phyloP scores from a whole-genome alignment of 2,329 filamentous ascomycete species.

The Rutstroemia sp. region DNA sequence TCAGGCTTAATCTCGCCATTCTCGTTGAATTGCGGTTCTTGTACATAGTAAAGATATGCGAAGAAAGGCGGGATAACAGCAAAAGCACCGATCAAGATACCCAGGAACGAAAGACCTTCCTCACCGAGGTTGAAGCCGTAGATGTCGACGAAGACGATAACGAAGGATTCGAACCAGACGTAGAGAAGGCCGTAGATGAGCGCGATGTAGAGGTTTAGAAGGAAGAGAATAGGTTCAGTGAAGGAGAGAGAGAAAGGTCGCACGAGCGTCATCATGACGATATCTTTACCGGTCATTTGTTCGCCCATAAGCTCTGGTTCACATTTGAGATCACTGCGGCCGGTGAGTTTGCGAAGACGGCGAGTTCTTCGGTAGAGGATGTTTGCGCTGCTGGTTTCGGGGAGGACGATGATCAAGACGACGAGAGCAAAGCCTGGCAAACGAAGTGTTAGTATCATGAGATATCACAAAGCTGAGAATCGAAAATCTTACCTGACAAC shows the following conservation, averaged over 20 bases:
- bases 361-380: constrained; percentile 53
- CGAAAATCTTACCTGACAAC: constrained; percentile 36
- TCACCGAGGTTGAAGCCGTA: constrained; percentile 53
- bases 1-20: constrained; percentile 45
- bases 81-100: constrained; percentile 43
- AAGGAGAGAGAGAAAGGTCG: constrained; percentile 51
- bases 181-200: constrained; percentile 56
- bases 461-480: no score
- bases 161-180: constrained; percentile 57
- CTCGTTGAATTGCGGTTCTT: constrained; percentile 40
- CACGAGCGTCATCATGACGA: constrained; percentile 48
- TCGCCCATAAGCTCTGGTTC: constrained; percentile 55
- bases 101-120: constrained; percentile 52
- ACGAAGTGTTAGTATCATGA: neutral
- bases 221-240: constrained; percentile 53
- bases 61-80: constrained; percentile 41
- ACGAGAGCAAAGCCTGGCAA: constrained; percentile 40
- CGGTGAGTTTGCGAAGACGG: constrained; percentile 51
- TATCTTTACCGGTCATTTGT: constrained; percentile 39
- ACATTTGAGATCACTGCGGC: constrained; percentile 44
- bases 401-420: constrained; percentile 51
- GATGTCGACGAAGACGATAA: constrained; percentile 48
- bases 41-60: constrained; percentile 43
- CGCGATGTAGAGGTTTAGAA: constrained; percentile 53
- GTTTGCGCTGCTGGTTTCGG: constrained; percentile 51